Evolutionary conservation across 805 yeast species (phyloP).

Genomic region (Hanseniaspora nectarophila): DNA sequence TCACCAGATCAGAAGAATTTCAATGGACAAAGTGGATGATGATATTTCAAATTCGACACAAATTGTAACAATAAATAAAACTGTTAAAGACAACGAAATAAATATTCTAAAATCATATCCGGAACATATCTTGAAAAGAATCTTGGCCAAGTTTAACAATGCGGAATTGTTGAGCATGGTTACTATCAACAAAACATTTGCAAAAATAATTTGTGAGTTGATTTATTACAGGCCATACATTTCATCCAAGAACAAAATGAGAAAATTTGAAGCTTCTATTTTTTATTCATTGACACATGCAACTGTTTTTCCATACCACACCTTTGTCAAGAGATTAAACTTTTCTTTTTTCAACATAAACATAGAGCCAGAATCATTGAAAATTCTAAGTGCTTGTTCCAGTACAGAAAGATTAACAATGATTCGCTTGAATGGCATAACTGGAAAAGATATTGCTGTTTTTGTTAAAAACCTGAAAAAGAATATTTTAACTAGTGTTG

Average conservation of each 20-base stretch:
- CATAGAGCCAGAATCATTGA: neutral
- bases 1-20: neutral
- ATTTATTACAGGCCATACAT: constrained; percentile 12
- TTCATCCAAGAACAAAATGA: neutral
- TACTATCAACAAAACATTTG: neutral
- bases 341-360: constrained; percentile 6
- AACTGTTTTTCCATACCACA: constrained; percentile 6
- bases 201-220: constrained; percentile 3
- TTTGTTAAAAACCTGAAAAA: constrained; percentile 1
- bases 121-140: constrained; percentile 2
- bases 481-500: constrained; percentile 10
- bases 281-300: constrained; percentile 2
- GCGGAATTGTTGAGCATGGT: neutral
- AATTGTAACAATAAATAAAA: neutral
- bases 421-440: neutral
- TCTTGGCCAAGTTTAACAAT: constrained; percentile 3
- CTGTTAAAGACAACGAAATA: neutral
- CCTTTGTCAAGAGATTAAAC: constrained; percentile 7
- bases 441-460: neutral
- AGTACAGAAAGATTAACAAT: constrained; percentile 9
- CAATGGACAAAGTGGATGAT: neutral
- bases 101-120: neutral
- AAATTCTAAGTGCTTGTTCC: neutral
- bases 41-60: neutral
- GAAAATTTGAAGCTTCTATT: constrained; percentile 3